Evolutionary conservation across 352 stramenopile species (phyloP).

Genomic region (Globisporangium carolinianum): DNA sequence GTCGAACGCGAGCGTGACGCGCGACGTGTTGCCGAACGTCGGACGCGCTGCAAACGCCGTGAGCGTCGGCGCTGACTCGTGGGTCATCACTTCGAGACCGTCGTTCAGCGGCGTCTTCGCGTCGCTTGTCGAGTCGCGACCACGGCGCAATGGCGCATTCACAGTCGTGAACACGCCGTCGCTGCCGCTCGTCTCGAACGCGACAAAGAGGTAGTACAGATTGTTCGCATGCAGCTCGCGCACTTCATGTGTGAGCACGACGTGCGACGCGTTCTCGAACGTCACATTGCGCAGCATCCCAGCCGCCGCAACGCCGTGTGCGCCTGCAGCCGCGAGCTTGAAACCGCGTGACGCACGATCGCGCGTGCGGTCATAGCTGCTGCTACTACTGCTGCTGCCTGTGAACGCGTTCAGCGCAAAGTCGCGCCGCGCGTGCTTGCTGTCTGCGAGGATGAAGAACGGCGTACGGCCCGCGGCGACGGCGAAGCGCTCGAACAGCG

Average conservation of each 20-base stretch:
- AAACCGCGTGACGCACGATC: slow-evolving; percentile 12
- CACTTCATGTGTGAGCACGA: slow-evolving; percentile 33
- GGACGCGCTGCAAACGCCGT: slow-evolving; percentile 29
- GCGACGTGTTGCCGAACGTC: slow-evolving; percentile 46
- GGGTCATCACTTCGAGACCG: slow-evolving; percentile 43
- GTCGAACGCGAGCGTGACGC: slow-evolving; percentile 52
- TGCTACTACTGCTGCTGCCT: slow-evolving; percentile 10
- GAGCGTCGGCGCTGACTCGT: slow-evolving; percentile 41
- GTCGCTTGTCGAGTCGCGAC: slow-evolving; percentile 24
- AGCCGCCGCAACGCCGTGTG: slow-evolving; percentile 33
- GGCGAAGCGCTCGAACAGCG: slow-evolving; percentile 16
- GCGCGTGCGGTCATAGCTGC: background rate
- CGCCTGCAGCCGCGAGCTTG: slow-evolving; percentile 21
- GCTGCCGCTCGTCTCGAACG: slow-evolving; percentile 61
- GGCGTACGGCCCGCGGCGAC: slow-evolving; percentile 29
- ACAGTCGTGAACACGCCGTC: slow-evolving; percentile 62
- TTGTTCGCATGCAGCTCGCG: slow-evolving; percentile 32
- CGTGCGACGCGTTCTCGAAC: slow-evolving; percentile 38
- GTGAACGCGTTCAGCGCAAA: slow-evolving; percentile 33
- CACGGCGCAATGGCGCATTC: slow-evolving; percentile 41
- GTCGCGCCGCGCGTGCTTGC: slow-evolving; percentile 27
- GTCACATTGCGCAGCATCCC: slow-evolving; percentile 33
- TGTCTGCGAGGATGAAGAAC: slow-evolving; percentile 61
- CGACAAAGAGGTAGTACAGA: slow-evolving; percentile 64
- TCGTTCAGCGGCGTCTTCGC: slow-evolving; percentile 24